These are phyloP conservation scores for Coemansia sp. DNA, from an alignment of 192 early-diverging fungal species.

Conservation along the genomic window DNA sequence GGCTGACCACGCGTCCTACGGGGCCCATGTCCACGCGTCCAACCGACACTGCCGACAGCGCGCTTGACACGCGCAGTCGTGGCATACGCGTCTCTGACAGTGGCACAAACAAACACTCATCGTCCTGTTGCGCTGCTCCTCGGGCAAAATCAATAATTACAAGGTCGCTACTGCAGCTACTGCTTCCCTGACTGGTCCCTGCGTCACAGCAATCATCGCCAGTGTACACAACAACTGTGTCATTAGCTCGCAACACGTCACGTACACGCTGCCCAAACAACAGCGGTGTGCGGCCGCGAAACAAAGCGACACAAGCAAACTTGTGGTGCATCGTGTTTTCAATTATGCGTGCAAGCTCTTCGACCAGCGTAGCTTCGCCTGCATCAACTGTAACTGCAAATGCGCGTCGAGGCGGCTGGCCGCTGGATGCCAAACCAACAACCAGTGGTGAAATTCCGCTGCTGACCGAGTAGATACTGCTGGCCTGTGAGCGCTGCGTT, in stretches of 20 bases:
- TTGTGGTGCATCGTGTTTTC: constrained; percentile 12
- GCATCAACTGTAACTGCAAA: not conserved
- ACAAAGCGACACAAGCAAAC: constrained; percentile 51
- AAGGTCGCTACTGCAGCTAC: constrained; percentile 28
- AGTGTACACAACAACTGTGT: constrained; percentile 52
- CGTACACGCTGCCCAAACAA: constrained; percentile 56
- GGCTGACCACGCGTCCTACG: constrained; percentile 22
- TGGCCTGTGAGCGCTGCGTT: constrained; percentile 22
- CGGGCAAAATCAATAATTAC: constrained; percentile 16
- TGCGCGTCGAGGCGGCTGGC: not conserved
- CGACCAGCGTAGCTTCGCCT: constrained; percentile 13
- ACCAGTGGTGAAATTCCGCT: constrained; percentile 34
- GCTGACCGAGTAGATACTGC: constrained; percentile 7
- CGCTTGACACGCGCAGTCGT: not conserved
- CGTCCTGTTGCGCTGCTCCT: not conserved
- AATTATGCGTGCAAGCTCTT: constrained; percentile 31
- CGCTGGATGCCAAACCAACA: not conserved
- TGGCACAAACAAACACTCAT: constrained; percentile 14
- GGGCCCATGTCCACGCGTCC: constrained; percentile 12
- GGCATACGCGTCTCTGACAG: constrained; percentile 1
- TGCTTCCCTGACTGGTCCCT: constrained; percentile 29
- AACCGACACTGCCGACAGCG: constrained; percentile 3
- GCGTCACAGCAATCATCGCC: constrained; percentile 1
- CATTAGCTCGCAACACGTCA: constrained; percentile 57
- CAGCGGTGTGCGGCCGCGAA: constrained; percentile 42